A percentile compares a stretch with the other conserved stretches of the same genome.
Evolutionary conservation across 805 yeast genomes (phyloP).

Genomic region (Suhomyces sp.): DNA sequence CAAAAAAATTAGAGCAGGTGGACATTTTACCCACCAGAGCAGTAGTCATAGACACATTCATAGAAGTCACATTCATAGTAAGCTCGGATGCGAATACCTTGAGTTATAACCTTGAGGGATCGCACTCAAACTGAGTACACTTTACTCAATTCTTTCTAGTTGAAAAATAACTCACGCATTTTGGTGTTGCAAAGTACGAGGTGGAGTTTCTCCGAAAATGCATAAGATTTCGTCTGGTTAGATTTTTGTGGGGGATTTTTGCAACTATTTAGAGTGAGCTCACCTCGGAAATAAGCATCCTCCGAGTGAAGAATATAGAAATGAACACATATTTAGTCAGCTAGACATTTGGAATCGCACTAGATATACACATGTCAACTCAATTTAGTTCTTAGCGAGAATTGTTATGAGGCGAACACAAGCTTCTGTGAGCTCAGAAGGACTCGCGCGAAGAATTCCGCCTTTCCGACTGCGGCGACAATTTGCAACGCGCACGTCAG

Average conservation of each 20-base stretch:
- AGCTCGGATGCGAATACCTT: background rate
- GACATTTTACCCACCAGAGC: background rate
- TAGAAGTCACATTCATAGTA: background rate
- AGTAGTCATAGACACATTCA: background rate
- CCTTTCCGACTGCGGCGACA: background rate
- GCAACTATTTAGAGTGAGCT: background rate
- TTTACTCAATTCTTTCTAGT: background rate
- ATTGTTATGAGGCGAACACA: background rate
- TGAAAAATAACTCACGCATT: background rate
- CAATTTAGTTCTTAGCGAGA: background rate
- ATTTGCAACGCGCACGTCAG: background rate
- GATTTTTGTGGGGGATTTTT: background rate
- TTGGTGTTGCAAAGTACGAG: background rate
- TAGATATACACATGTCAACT: background rate
- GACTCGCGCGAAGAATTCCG: background rate
- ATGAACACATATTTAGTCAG: background rate
- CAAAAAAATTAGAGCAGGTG: background rate
- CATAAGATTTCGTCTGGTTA: background rate
- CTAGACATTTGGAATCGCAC: background rate
- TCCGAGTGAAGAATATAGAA: background rate
- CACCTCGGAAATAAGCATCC: background rate
- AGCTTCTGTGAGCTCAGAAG: background rate
- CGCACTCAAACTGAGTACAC: too few species aligned
- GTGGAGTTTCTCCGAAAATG: background rate
- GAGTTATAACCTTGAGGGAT: background rate